Percentiles rank a stretch among this genome's conserved stretches.
Evolutionary conservation across 2,329 filamentous ascomycete genomes (phyloP).

Genomic region (Hypoxylon sp.): DNA sequence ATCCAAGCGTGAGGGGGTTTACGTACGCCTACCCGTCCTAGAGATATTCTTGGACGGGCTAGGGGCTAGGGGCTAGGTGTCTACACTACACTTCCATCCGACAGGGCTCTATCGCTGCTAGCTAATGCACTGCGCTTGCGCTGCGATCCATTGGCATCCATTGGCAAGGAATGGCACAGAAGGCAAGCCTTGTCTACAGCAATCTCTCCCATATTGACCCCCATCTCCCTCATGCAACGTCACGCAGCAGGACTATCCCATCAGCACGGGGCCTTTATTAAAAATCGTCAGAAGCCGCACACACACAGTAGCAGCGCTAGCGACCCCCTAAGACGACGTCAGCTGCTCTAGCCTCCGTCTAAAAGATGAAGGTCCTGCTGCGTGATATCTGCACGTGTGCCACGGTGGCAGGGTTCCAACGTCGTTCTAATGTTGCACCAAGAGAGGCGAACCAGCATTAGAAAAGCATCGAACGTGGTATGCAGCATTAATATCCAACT

Average conservation of each 20-base stretch:
- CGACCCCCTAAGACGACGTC: constrained; percentile 44
- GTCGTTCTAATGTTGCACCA: constrained; percentile 34
- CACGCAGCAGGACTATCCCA: constrained; percentile 44
- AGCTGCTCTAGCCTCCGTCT: constrained; percentile 49
- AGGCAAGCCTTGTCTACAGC: constrained; percentile 35
- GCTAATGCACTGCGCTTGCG: constrained; percentile 23
- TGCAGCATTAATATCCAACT: constrained; percentile 48
- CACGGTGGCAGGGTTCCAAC: constrained; percentile 38
- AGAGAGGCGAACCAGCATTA: constrained; percentile 42
- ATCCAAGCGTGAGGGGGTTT: constrained; percentile 27
- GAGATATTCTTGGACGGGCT: constrained; percentile 5
- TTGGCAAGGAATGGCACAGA: constrained; percentile 23
- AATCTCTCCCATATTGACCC: constrained; percentile 33
- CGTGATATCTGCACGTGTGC: constrained; percentile 48
- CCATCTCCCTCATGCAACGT: constrained; percentile 50
- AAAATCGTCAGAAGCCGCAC: constrained; percentile 42
- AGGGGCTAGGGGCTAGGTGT: neutral
- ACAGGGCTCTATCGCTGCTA: constrained; percentile 10
- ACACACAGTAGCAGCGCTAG: constrained; percentile 45
- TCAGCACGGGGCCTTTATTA: constrained; percentile 43
- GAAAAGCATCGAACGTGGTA: constrained; percentile 44
- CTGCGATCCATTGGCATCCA: constrained; percentile 35
- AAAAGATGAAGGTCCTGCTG: constrained; percentile 37
- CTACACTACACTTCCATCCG: neutral
- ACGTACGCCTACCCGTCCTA: constrained; percentile 30